A percentile compares a stretch with the other conserved stretches of the same genome.
Evolutionary conservation across 2,329 filamentous ascomycete genomes (phyloP).

Genomic region (Bipolaris zeicola): DNA sequence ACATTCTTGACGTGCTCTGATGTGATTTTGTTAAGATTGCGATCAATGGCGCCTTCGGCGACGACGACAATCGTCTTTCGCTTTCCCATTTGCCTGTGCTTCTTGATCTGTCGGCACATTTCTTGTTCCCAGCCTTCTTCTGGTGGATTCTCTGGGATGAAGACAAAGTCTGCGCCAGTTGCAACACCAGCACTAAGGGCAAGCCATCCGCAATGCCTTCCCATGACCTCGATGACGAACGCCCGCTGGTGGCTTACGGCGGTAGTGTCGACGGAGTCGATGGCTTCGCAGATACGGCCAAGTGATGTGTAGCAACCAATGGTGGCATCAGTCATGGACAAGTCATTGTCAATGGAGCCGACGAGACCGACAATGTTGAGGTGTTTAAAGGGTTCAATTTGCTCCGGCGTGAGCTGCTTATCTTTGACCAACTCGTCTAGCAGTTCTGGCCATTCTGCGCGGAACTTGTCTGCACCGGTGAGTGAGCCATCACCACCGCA

Average conservation of each 20-base stretch:
- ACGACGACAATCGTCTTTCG: conserved; percentile 98
- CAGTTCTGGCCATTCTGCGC: conserved; percentile 87
- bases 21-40: conserved; percentile 80
- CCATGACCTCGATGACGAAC: conserved; percentile 97
- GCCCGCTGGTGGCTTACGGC: conserved; percentile 92
- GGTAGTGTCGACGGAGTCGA: conserved; percentile 96
- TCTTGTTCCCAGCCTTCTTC: conserved; percentile 77
- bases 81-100: conserved; percentile 90
- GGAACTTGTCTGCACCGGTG: conserved; percentile 93
- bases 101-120: conserved; percentile 38
- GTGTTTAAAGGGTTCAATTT: conserved; percentile 77
- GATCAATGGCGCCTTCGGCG: conserved; percentile 79
- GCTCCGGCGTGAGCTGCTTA: conserved; percentile 71
- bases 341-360: conserved; percentile 97
- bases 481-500: conserved; percentile 91
- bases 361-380: conserved; percentile 97
- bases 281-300: conserved; percentile 89
- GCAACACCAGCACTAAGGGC: conserved; percentile 95
- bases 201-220: conserved; percentile 95
- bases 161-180: conserved; percentile 94
- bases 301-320: conserved; percentile 97
- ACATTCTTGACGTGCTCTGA: conserved; percentile 84
- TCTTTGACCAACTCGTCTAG: conserved; percentile 80
- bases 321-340: conserved; percentile 95
- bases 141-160: conserved; percentile 93